Evolutionary conservation across 257 asterid genomes (phyloP).

Genomic region (Nyctanthes arbortristis): DNA sequence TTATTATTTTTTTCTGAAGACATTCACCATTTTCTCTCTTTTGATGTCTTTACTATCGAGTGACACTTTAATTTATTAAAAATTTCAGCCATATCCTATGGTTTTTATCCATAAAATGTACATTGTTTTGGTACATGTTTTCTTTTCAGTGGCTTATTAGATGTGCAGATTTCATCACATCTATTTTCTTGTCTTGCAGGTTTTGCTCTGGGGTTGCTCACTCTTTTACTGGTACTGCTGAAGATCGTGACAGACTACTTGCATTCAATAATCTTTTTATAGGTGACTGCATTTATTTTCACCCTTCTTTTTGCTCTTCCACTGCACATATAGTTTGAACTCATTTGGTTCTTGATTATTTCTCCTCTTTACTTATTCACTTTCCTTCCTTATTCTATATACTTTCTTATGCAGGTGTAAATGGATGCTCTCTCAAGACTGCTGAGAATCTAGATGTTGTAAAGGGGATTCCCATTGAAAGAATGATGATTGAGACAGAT

Average conservation of each 20-base stretch:
- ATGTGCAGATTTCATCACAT: conserved; percentile 11
- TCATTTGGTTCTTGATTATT: background rate
- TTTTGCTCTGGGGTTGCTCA: conserved; percentile 86
- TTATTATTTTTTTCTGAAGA: background rate
- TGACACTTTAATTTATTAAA: too few species aligned
- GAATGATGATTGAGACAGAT: conserved; percentile 95
- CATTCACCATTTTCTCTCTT: background rate
- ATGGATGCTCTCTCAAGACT: conserved; percentile 86
- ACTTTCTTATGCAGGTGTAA: conserved; percentile 51
- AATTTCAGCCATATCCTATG: too few species aligned
- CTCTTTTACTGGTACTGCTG: conserved; percentile 88
- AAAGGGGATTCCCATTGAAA: conserved; percentile 73
- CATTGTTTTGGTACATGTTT: too few species aligned
- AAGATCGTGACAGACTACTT: conserved; percentile 80
- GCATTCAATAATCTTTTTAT: conserved; percentile 64
- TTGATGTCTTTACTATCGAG: too few species aligned
- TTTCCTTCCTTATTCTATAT: conserved; percentile 1
- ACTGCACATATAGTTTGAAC: background rate
- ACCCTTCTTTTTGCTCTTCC: conserved; percentile 20
- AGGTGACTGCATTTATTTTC: conserved; percentile 46
- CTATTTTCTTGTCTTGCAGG: conserved; percentile 37
- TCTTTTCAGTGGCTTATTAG: too few species aligned
- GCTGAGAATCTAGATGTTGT: conserved; percentile 87
- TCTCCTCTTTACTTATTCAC: background rate
- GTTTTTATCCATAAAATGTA: too few species aligned